Evolutionary conservation across 1,139 yeast species (phyloP), one percentile per base, ranked within the genome.

Genomic region (Hansenula lynferdii): DNA sequence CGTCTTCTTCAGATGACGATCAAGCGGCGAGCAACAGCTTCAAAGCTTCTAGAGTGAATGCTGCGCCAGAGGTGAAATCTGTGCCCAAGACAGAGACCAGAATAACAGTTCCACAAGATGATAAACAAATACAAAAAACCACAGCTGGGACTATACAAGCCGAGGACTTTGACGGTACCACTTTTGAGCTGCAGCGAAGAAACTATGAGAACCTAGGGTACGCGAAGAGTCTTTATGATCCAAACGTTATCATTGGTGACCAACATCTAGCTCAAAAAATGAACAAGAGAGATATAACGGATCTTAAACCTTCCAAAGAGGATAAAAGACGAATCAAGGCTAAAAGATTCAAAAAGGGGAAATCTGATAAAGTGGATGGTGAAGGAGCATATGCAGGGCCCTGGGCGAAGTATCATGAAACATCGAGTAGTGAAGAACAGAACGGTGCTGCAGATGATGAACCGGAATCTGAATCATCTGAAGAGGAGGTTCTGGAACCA

Each of bases 351-450:
- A 31, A 34, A 7, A 42, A 42, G 23, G 51, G 48, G 1, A 41
- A 36, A 10, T 41, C 63, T 1, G 49, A 57, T 0, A 51, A 51
- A 1, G 42, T 66, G 15, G 68, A 67, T 1, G 79, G 72, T 6
- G 69, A 64, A 14, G 57, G 59, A 25, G 70, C 68, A 6, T 77
- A 69, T 46, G 50, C 56, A 30, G 85, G 84, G 0, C 82, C 86
- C 0, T 79, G 85, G 83, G 83, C 81, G 0, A 60, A 62, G 18
- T 75, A 68, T 39, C 36, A 43, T 24, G 41, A 49, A 37, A 35
- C 49, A 48, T 29, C 58, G 31, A 34, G 47, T 34, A 38, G 45
- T 14, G 44, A 43, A n/a, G n/a, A n/a, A n/a, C n/a, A n/a, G n/a
- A n/a, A n/a, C n/a, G n/a, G n/a, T n/a, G n/a, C n/a, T n/a, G n/a